Percentiles rank a stretch among this genome's conserved stretches.
Evolutionary conservation across 768 basidiomycete genomes (phyloP).

Genomic region (Russula vinacea): DNA sequence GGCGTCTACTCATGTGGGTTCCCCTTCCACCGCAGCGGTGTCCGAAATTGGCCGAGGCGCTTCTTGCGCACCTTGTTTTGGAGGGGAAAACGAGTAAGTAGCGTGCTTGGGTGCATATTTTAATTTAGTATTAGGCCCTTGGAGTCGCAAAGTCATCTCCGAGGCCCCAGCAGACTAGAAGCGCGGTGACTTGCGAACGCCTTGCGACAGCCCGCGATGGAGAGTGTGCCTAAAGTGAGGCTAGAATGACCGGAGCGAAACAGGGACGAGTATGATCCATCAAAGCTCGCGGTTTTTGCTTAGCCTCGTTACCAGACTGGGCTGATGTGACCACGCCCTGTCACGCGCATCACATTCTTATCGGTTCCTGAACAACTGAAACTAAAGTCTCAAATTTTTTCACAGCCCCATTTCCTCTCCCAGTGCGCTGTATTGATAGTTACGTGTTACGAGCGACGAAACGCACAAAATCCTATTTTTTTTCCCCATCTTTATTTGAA

Average conservation of each 20-base stretch:
- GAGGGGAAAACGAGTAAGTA: neutral
- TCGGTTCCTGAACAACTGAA: slow-evolving; percentile 22
- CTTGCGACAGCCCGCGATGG: neutral
- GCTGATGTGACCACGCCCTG: slow-evolving; percentile 21
- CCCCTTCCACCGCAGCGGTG: slow-evolving; percentile 4
- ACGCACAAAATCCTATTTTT: neutral
- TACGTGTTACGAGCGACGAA: neutral
- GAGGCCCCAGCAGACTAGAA: slow-evolving; percentile 16
- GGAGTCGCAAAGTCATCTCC: slow-evolving; percentile 19
- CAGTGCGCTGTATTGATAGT: neutral
- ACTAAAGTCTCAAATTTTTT: slow-evolving; percentile 22
- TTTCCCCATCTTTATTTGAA: neutral
- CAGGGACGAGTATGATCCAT: slow-evolving; percentile 18
- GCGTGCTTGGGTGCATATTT: slow-evolving; percentile 12
- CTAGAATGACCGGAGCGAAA: slow-evolving; percentile 21
- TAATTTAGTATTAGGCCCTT: slow-evolving; percentile 16
- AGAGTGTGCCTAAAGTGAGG: slow-evolving; percentile 1
- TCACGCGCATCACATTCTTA: slow-evolving; percentile 19
- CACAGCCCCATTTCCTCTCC: neutral
- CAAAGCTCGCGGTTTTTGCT: slow-evolving; percentile 2
- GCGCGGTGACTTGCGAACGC: slow-evolving; percentile 15
- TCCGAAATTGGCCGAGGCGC: slow-evolving; percentile 23
- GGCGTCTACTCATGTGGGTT: slow-evolving; percentile 1
- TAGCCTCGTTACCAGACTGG: slow-evolving; percentile 2
- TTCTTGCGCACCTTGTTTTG: slow-evolving; percentile 1